Evolutionary conservation across 768 basidiomycete species (phyloP).

Genomic region (Rossbeevera mucosa): DNA sequence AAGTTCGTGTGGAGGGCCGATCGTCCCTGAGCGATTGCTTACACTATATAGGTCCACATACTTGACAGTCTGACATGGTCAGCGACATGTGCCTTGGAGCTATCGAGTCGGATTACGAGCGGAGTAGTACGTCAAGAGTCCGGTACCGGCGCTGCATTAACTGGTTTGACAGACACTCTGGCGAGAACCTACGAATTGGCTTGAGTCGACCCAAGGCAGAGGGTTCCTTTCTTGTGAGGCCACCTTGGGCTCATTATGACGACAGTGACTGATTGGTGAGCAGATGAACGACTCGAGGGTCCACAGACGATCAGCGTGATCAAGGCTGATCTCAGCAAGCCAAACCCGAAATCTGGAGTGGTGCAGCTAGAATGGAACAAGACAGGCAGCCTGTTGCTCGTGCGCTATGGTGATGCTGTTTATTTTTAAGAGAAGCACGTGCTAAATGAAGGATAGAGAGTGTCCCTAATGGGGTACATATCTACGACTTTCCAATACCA

Average conservation of each 20-base stretch:
- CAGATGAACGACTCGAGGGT: constrained; percentile 64
- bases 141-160: background rate
- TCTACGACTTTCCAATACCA: constrained; percentile 68
- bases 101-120: constrained; percentile 51
- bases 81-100: constrained; percentile 56
- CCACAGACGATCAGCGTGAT: constrained; percentile 48
- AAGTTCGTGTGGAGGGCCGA: constrained; percentile 39
- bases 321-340: constrained; percentile 55
- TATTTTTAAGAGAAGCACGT: background rate
- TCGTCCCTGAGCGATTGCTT: background rate
- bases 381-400: constrained; percentile 66
- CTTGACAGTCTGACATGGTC: constrained; percentile 77
- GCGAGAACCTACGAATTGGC: constrained; percentile 84
- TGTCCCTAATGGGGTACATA: constrained; percentile 57
- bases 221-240: constrained; percentile 82
- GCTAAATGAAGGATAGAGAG: constrained; percentile 42
- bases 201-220: constrained; percentile 75
- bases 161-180: constrained; percentile 57
- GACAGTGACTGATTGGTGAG: background rate
- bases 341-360: constrained; percentile 62
- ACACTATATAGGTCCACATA: constrained; percentile 56
- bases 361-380: constrained; percentile 79
- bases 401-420: constrained; percentile 57
- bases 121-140: constrained; percentile 46
- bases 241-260: background rate